Base-by-base conservation (phyloP, 1,284 basidiomycete species). In the Cronartium ribicola region DNA sequence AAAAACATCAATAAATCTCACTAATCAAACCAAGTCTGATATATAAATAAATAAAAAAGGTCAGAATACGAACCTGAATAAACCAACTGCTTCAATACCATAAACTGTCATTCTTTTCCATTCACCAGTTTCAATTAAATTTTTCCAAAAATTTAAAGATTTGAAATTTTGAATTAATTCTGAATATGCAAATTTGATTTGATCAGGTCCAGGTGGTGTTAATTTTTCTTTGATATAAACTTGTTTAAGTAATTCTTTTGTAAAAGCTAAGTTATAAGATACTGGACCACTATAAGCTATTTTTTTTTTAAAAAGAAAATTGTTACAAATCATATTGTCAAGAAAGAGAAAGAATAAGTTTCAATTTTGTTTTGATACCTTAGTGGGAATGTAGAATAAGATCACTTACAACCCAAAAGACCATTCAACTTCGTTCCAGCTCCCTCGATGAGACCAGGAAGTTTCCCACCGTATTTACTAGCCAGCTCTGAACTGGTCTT, bases 141-240 rank as follows among this genome's bases (percentile, higher is more conserved):
- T 22, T 39, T 66, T 72, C 70, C 70, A 72, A 41, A 65, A 72
- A 20, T 43, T 41, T 22, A 72, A 46, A 61, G 62, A 66, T 22
- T 43, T 57, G 8, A 44, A 48, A 43, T 72, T 72, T 40, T 22
- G 37, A 29, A 60, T 29, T 20, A 66, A 41, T 66, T 72, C 46
- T 1, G 20, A 43, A 44, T 72, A 72, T n/a, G 40, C 20, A 0
- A 55, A 29, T 48, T 66, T 41, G 63, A 72, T 29, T 22, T 72
- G 70, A 6, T 72, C 29, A 11, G 66, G 22, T 22, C 44, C 43
- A 10, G 70, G 70, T 37, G 70, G 70, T 3, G 36, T 51, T 22
- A 72, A 46, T 51, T 72, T 65, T 60, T 72, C 70, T 41, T 72
- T 72, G 5, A 72, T 65, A 40, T 72, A 72, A n/a, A 72, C 70